These are phyloP conservation scores for Cerioporus squamosus DNA, from an alignment of 1,284 basidiomycete genomes.

Conservation along the genomic window DNA sequence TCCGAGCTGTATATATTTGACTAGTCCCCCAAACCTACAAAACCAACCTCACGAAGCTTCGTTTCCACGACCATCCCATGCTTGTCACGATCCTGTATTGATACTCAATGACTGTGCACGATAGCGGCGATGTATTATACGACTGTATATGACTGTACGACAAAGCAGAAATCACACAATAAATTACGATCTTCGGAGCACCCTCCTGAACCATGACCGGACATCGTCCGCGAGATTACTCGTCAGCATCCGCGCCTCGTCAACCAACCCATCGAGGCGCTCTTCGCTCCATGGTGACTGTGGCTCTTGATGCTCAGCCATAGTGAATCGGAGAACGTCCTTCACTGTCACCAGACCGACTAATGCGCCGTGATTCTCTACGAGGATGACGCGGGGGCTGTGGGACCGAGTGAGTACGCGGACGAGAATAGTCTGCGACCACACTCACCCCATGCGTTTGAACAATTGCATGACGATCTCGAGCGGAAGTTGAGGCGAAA, in stretches of 20 bases:
- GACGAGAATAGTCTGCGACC: background rate
- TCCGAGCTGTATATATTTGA: background rate
- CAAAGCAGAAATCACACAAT: background rate
- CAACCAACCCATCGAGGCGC: conserved; percentile 48
- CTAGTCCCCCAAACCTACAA: background rate
- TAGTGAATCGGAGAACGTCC: conserved; percentile 88
- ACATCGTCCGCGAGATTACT: conserved; percentile 41
- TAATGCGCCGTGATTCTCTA: conserved; percentile 84
- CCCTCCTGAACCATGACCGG: conserved; percentile 44
- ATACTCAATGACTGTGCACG: conserved; percentile 7
- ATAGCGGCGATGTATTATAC: conserved; percentile 13
- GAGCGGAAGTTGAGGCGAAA: conserved; percentile 90
- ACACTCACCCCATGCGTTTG: conserved; percentile 89
- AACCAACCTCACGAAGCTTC: background rate
- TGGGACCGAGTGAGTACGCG: background rate
- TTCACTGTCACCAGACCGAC: conserved; percentile 94
- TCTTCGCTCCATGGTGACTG: conserved; percentile 57
- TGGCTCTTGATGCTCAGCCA: conserved; percentile 41
- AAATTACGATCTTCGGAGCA: conserved; percentile 40
- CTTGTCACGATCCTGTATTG: conserved; percentile 10
- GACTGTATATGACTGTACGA: conserved; percentile 11
- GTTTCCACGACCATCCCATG: background rate
- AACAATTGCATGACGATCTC: conserved; percentile 98
- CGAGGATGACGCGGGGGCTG: conserved; percentile 93
- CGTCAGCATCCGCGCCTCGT: conserved; percentile 66